Conservation (phyloP, 1,284 basidiomycete genomes). For the Trichosporon sp. region DNA sequence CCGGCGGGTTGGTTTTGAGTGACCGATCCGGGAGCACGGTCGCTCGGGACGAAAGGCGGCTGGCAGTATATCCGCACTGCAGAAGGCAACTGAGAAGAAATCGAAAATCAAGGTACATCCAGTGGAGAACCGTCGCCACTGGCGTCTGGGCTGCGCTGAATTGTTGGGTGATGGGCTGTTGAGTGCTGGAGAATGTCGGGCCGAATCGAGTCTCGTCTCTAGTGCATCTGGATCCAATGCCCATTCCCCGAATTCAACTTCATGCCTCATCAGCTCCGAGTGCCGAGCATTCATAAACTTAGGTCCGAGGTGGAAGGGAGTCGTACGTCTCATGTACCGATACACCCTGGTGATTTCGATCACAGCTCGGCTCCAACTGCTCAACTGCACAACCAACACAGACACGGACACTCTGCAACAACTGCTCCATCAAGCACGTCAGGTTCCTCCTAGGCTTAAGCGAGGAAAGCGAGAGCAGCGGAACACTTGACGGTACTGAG, state of each 20-base stretch:
- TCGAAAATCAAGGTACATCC: background rate
- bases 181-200: background rate
- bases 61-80: background rate
- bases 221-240: background rate
- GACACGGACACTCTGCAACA: background rate
- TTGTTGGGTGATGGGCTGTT: background rate
- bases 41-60: background rate
- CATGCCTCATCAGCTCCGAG: conserved; percentile 4
- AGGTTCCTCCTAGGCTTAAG: background rate
- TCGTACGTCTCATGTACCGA: conserved; percentile 7
- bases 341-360: background rate
- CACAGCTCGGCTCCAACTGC: background rate
- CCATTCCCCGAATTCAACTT: background rate
- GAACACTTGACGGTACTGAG: background rate
- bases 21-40: background rate
- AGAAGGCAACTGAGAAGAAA: background rate
- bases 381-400: background rate
- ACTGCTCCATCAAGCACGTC: background rate
- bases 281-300: conserved; percentile 1
- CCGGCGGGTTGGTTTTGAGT: background rate
- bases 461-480: background rate
- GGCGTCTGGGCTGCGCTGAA: background rate
- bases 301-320: background rate
- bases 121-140: background rate
- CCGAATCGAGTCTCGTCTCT: background rate